Base-by-base conservation (phyloP, 2,329 filamentous ascomycete species). In the Cladophialophora yegresii region DNA sequence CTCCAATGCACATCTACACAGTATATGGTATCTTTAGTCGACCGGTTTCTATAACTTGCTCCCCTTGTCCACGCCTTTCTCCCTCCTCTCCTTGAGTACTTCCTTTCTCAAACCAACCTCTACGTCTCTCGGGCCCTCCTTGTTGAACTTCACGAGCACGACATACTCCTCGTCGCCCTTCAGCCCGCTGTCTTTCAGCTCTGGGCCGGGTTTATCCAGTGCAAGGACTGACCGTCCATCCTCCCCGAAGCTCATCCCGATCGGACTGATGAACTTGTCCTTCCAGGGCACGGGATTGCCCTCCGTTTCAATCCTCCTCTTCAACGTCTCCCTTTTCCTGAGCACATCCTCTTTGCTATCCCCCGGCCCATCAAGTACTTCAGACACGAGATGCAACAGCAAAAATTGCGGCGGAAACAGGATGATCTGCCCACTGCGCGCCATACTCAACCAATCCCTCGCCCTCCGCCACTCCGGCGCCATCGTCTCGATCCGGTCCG, bases 371-470 rank as follows among this genome's bases (percentile, higher is more conserved):
- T 54, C 63, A 23, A 47, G 50, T 64, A 82, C 84, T 3, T 78
- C 77, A 0, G 81, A 75, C 1, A 84, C 76, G 5, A 87, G 74
- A 49, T 81, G 77, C 1, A 87, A 76, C 7, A 89, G 78, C 67
- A 87, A 80, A 73, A 88, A 89, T 73, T 98, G 95, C 0, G 95
- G 95, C 3, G 95, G 95, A 73, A 96, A 97, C 4, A 99, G 79
- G 63, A 96, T 90, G 65, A 97, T 87, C 45, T 90, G 83, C 30
- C 87, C 87, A 2, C 75, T 75, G 1, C 81, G 78, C 3, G 90
- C 89, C 56, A 85, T 82, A 4, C 79, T 76, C 22, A 96, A 80
- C 89, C 93, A 97, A 22, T 82, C 81, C 3, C 81, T 77, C 0
- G 90, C 85, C 1, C 87, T 83, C 47, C 91, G 85, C 74, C 96